Evolutionary conservation across 225 moss, liverwort and hornwort species (phyloP).

Genomic region (Climacium dendroides): DNA sequence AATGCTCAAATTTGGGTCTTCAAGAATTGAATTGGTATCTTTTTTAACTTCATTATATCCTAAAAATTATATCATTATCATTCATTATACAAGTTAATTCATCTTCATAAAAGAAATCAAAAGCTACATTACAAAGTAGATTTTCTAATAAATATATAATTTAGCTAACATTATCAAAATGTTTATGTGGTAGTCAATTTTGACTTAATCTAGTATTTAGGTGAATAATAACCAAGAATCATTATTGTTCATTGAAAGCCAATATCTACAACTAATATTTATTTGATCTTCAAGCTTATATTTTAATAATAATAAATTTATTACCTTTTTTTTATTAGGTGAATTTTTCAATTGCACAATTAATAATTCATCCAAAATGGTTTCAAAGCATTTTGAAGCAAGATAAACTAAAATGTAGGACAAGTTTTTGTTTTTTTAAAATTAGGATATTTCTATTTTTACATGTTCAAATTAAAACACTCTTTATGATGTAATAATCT

Average conservation of each 20-base stretch:
- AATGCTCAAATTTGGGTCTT: background rate
- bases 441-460: background rate
- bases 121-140: background rate
- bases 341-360: background rate
- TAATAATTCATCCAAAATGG: rapidly evolving
- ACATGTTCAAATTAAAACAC: rapidly evolving
- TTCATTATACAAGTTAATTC: background rate
- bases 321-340: background rate
- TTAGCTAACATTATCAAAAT: background rate
- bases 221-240: background rate
- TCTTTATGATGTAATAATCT: background rate
- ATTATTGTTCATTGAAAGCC: background rate
- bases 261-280: background rate
- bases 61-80: background rate
- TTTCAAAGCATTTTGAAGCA: too few relatives aligned
- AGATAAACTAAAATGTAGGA: background rate
- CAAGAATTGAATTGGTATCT: constrained; percentile 4
- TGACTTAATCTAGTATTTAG: background rate
- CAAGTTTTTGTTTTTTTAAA: too few relatives aligned
- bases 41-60: constrained; percentile 19
- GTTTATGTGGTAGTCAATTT: background rate
- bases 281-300: background rate
- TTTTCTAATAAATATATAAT: background rate
- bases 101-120: background rate
- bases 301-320: background rate